Percentiles rank a stretch among this genome's conserved stretches.
Conservation (phyloP, 371 early-diverging fungal genomes). For the Lichtheimia ornata region DNA sequence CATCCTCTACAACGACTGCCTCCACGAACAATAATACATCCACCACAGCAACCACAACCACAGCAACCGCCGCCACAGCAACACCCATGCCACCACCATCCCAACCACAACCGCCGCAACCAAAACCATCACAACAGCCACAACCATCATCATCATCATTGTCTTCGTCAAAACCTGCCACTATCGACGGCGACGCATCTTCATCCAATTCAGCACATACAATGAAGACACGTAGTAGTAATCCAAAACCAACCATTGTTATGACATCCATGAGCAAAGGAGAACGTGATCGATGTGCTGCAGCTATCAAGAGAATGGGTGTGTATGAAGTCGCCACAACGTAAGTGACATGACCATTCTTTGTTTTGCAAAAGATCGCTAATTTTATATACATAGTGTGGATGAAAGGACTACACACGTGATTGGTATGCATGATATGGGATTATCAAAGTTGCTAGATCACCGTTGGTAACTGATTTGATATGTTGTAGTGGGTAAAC, state of each 20-base stretch:
- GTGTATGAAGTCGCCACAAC: slow-evolving; percentile 17
- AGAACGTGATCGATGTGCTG: slow-evolving; percentile 15
- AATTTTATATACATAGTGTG: slow-evolving; percentile 9
- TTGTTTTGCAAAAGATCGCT: background rate
- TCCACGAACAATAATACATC: background rate
- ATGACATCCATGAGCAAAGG: slow-evolving; percentile 23
- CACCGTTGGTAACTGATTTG: too few relatives aligned
- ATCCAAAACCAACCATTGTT: slow-evolving; percentile 21
- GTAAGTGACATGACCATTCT: slow-evolving; percentile 19
- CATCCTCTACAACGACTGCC: background rate
- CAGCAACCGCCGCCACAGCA: background rate
- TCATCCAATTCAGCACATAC: background rate
- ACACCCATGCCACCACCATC: background rate
- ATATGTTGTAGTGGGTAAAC: slow-evolving; percentile 14
- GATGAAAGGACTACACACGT: slow-evolving; percentile 21
- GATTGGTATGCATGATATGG: slow-evolving; percentile 9
- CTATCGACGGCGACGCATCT: background rate
- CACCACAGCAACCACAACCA: too few relatives aligned
- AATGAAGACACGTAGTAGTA: background rate
- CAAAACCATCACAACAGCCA: background rate
- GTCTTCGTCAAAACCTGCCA: background rate
- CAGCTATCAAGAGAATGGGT: slow-evolving; percentile 19
- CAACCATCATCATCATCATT: background rate
- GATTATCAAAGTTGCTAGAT: too few relatives aligned
- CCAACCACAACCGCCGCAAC: background rate